phyloP scores from a whole-genome alignment of 2,329 filamentous ascomycete genomes.

The Cytospora leucostoma region DNA sequence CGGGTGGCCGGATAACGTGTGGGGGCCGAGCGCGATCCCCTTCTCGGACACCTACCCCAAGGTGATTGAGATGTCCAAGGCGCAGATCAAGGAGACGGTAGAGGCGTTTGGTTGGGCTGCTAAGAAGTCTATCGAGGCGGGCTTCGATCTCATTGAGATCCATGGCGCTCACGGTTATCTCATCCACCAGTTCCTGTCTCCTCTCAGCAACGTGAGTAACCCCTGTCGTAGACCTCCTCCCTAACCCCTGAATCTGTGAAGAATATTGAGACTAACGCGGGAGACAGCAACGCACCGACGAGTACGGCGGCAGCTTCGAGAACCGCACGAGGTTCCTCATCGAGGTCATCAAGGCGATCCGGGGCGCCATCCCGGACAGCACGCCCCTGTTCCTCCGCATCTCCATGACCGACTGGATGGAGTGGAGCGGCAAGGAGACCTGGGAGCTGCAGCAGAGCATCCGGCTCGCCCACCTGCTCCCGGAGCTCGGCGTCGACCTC shows the following conservation, averaged over 20 bases:
- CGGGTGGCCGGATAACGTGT: conserved; percentile 60
- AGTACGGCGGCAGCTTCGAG: conserved; percentile 66
- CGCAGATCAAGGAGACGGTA: conserved; percentile 69
- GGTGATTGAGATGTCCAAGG: conserved; percentile 68
- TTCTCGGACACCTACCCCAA: conserved; percentile 62
- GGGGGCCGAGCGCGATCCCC: conserved; percentile 53
- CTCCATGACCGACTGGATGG: conserved; percentile 66
- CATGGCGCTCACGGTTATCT: conserved; percentile 69
- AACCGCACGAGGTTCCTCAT: conserved; percentile 65
- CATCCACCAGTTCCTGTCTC: conserved; percentile 64
- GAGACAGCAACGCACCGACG: conserved; percentile 56
- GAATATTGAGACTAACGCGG: background rate
- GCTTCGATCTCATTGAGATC: conserved; percentile 75
- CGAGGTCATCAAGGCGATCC: conserved; percentile 54
- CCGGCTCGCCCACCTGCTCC: conserved; percentile 68
- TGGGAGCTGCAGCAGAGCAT: conserved; percentile 74
- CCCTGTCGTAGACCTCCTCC: no score
- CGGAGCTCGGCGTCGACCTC: conserved; percentile 74
- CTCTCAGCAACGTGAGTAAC: conserved; percentile 52
- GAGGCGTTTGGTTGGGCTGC: conserved; percentile 60
- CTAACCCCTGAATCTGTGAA: no score
- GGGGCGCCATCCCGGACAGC: conserved; percentile 52
- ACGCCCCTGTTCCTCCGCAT: conserved; percentile 62
- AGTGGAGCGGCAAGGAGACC: conserved; percentile 45
- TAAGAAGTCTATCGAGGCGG: conserved; percentile 64